Evolutionary conservation across 2,329 filamentous ascomycete species (phyloP), one percentile per base, ranked within the genome.

Genomic region (Talaromyces rugulosus): DNA sequence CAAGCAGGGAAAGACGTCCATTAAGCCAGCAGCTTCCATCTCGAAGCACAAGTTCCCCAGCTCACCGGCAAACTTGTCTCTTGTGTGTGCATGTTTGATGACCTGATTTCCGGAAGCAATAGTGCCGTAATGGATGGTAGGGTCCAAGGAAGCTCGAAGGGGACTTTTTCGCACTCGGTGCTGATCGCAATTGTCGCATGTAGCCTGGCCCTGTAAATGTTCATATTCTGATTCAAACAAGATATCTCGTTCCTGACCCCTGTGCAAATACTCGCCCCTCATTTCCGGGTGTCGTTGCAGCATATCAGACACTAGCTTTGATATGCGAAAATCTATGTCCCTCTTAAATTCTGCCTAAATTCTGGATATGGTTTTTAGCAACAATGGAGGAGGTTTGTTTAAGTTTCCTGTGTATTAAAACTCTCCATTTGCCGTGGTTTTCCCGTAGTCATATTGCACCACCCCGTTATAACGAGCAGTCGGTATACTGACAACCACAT

Each of bases 361-460:
- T 58, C 40, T 54, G 23, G 18, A 42, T 40, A 64, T 58, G 56
- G 52, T 36, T 36, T n/a, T 56, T 18, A 28, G 44, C 16, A 66
- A 63, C 3, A 63, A 28, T 5, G 28, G 23, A 31, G 56, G 61
- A 50, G 50, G 67, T 5, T 55, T 58, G 18, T 67, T 65, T 3
- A 69, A 58, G 1, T 52, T 54, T 11, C 68, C 68, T 16, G 66
- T 74, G 5, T 54, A 62, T 27, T 65, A 55, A 4, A 72, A 65
- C 3, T 62, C 12, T 33, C 67, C 68, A 23, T 67, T 62, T 12
- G 31, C 58, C 1, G 68, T 8, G 2, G 60, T 53, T 61, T 73
- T 72, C 2, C 70, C 67, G n/a, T 66, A 57, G 47, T 73, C 71
- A 58, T 70, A 72, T 56, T 74, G 71, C 11, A 73, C 64, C 14